Evolutionary conservation across 371 early-diverging fungal genomes (phyloP).

Genomic region (Mucor saturninus): DNA sequence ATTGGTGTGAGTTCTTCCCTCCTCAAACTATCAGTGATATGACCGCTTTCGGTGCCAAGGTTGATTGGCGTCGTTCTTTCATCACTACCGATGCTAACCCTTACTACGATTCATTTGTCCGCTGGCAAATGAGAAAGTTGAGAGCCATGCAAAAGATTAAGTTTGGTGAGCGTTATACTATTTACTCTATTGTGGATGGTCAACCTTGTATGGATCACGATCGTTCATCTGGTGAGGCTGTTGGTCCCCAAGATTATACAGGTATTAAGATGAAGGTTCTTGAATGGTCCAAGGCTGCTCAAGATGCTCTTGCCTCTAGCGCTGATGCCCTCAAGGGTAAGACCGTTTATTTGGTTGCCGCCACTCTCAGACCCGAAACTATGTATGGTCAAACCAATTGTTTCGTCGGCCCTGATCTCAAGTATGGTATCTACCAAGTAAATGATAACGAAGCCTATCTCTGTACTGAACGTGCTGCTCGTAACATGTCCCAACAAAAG

Average conservation of each 20-base stretch:
- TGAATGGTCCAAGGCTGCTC: slow-evolving; percentile 65
- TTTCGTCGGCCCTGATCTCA: slow-evolving; percentile 91
- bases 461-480: slow-evolving; percentile 91
- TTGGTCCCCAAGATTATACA: slow-evolving; percentile 97
- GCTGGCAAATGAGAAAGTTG: slow-evolving; percentile 99
- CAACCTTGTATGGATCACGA: slow-evolving; percentile 99
- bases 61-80: slow-evolving; percentile 99
- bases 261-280: slow-evolving; percentile 89
- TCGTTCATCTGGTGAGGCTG: slow-evolving; percentile 96
- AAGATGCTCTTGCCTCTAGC: slow-evolving; percentile 48
- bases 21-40: slow-evolving; percentile 86
- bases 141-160: slow-evolving; percentile 83
- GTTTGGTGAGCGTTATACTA: slow-evolving; percentile 99
- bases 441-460: slow-evolving; percentile 85
- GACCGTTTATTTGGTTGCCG: slow-evolving; percentile 92
- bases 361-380: slow-evolving; percentile 97
- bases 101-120: slow-evolving; percentile 99
- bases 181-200: slow-evolving; percentile 96
- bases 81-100: slow-evolving; percentile 99
- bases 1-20: slow-evolving; percentile 99
- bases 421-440: slow-evolving; percentile 86
- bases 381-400: slow-evolving; percentile 99
- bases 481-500: slow-evolving; percentile 97
- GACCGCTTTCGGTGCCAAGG: slow-evolving; percentile 87
- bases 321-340: slow-evolving; percentile 72